A percentile compares a stretch with the other conserved stretches of the same genome.
phyloP scores from a whole-genome alignment of 2,329 filamentous ascomycete genomes.

The Alternaria burnsii region DNA sequence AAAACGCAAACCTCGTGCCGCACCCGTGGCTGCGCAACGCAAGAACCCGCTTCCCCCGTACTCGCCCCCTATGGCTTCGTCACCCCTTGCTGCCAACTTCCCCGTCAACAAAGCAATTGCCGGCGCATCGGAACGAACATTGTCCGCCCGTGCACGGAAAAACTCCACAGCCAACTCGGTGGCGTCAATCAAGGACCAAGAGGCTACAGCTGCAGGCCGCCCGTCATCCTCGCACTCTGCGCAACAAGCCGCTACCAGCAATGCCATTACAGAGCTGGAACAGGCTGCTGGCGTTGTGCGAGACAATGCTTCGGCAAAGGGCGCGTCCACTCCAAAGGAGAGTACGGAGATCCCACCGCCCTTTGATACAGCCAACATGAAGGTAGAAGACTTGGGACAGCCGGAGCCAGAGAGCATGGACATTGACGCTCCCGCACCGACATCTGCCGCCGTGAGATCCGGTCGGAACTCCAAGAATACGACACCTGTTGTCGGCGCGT shows the following conservation, averaged over 20 bases:
- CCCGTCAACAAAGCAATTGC: constrained; percentile 63
- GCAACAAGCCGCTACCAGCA: constrained; percentile 38
- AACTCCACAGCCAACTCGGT: constrained; percentile 64
- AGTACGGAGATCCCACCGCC: constrained; percentile 30
- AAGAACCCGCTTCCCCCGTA: constrained; percentile 69
- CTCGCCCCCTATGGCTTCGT: constrained; percentile 77
- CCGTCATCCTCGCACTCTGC: constrained; percentile 50
- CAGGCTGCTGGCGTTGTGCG: constrained; percentile 40
- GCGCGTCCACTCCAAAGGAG: constrained; percentile 43
- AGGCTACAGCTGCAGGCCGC: constrained; percentile 39
- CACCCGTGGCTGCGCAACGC: constrained; percentile 74
- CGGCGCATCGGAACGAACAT: constrained; percentile 62
- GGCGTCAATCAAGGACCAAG: constrained; percentile 61
- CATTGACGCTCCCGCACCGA: constrained; percentile 40
- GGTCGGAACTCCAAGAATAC: constrained; percentile 58
- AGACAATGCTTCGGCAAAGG: constrained; percentile 36
- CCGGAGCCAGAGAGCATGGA: constrained; percentile 54
- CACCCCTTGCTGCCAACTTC: constrained; percentile 75
- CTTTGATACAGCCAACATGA: constrained; percentile 61
- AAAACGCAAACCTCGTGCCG: constrained; percentile 77
- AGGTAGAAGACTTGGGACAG: constrained; percentile 60
- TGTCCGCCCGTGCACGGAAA: constrained; percentile 76
- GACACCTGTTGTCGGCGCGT: constrained; percentile 57
- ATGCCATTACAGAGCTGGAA: constrained; percentile 44
- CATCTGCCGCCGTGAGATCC: constrained; percentile 45